These are phyloP conservation scores for Cichorium intybus DNA, from an alignment of 140 eudicot genomes.

Conservation along the genomic window DNA sequence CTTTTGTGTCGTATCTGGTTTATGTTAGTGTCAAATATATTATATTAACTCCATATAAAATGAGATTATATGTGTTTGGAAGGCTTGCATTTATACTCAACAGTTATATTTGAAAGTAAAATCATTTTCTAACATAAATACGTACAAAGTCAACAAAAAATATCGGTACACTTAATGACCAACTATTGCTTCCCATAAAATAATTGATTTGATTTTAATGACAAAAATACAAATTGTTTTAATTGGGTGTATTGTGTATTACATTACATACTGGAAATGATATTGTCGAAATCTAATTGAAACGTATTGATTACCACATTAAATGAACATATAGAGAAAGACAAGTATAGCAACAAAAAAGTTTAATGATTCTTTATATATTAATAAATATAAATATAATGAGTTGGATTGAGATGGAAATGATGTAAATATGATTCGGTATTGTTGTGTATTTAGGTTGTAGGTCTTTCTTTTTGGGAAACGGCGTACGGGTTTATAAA, in stretches of 20 bases:
- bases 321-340: background rate
- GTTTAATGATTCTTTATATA: background rate
- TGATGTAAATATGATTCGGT: background rate
- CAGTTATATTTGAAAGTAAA: background rate
- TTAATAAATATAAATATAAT: background rate
- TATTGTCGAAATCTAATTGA: background rate
- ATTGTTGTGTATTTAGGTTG: background rate
- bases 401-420: background rate
- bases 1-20: background rate
- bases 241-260: background rate
- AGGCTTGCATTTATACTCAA: background rate
- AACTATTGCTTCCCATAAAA: background rate
- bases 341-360: background rate
- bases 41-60: background rate
- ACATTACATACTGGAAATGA: background rate
- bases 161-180: background rate
- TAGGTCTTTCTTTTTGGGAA: too few species aligned
- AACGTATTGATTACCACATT: conserved; percentile 14
- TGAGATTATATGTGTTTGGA: background rate
- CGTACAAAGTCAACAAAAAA: background rate
- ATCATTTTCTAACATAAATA: background rate
- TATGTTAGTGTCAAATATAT: conserved; percentile 10
- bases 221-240: background rate
- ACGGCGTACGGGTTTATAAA: too few species aligned
- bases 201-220: background rate